phyloP scores from a whole-genome alignment of 805 yeast genomes.

The Wickerhamomyces pijperi region DNA sequence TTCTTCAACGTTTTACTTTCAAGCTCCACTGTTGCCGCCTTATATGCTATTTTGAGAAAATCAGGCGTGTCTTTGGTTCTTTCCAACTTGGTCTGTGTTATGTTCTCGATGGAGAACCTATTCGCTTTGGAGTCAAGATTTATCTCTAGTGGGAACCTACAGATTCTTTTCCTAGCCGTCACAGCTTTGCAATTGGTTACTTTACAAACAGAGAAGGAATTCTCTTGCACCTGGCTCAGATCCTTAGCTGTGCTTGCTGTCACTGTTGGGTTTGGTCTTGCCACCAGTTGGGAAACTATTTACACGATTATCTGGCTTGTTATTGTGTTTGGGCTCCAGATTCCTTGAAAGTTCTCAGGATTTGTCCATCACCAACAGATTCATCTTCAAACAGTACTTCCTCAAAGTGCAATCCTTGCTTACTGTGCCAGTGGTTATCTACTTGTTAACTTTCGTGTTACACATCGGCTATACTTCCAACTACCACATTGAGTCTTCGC shows the following conservation, averaged over 20 bases:
- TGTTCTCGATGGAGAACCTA: constrained; percentile 52
- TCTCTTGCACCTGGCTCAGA: constrained; percentile 41
- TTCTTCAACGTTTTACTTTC: constrained; percentile 47
- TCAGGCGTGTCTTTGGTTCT: constrained; percentile 41
- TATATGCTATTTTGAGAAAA: constrained; percentile 43
- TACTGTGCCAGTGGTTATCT: constrained; percentile 45
- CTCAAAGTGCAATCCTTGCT: constrained; percentile 32
- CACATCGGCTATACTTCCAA: constrained; percentile 39
- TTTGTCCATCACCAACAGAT: constrained; percentile 29
- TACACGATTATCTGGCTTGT: constrained; percentile 60
- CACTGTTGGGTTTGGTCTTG: constrained; percentile 41
- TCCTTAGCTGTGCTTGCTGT: constrained; percentile 35
- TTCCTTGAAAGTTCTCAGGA: constrained; percentile 71
- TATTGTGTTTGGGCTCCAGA: constrained; percentile 26
- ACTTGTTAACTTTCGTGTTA: constrained; percentile 41
- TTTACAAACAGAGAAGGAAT: constrained; percentile 31
- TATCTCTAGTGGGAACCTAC: constrained; percentile 33
- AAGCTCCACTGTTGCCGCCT: constrained; percentile 36
- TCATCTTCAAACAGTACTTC: constrained; percentile 29
- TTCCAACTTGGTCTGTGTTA: constrained; percentile 37
- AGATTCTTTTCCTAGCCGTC: constrained; percentile 34
- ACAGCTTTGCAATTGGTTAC: constrained; percentile 41
- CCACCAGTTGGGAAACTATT: constrained; percentile 64
- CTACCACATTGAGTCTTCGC: constrained; percentile 46
- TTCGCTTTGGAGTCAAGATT: constrained; percentile 48